Evolutionary conservation across 2,329 filamentous ascomycete genomes (phyloP), one percentile per base, ranked within the genome.

Genomic region (Hyphodiscus sp.): DNA sequence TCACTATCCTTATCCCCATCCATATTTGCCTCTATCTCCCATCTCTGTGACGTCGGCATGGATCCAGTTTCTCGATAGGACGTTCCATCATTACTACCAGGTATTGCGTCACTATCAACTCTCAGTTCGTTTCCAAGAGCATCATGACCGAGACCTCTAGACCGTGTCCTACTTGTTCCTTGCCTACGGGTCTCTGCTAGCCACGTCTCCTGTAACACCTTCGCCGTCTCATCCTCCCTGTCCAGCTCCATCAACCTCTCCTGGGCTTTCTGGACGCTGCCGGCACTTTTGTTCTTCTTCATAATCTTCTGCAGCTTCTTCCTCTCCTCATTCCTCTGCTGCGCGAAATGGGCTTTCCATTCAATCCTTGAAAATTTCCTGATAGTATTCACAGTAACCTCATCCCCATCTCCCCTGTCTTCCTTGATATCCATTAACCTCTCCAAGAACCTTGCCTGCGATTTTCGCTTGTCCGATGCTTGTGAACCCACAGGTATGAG

Each of bases 391-490:
- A 50, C 19, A 10, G 47, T 43, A 29, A 87, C 82, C n/a, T 79
- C 71, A 62, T 88, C 86, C n/a, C 67, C 74, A 67, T 88, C 83
- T n/a, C 82, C 83, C 60, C 76, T 81, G 41, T 74, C 75, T 47
- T 74, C 76, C 68, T 89, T 89, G 51, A 85, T 69, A 16, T 77
- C 75, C 60, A 83, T 84, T 19, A 89, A 65, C 33, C 80, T 79
- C 61, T 85, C 80, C 1, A 89, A 70, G 63, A 89, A 89, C 18
- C 64, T 66, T 3, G 69, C 69, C 61, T 77, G 75, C 47, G 71
- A 69, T 20, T 70, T 69, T 30, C 66, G 63, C 13, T 63, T 58
- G 1, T 56, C 58, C 11, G 61, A 61, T 23, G 62, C 66, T 41
- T 62, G 52, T 1, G 63, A 30, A 49, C 62, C 62, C 3, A 54